Evolutionary conservation across 352 stramenopile species (phyloP).

Genomic region (Chrysophaeum taylorii): DNA sequence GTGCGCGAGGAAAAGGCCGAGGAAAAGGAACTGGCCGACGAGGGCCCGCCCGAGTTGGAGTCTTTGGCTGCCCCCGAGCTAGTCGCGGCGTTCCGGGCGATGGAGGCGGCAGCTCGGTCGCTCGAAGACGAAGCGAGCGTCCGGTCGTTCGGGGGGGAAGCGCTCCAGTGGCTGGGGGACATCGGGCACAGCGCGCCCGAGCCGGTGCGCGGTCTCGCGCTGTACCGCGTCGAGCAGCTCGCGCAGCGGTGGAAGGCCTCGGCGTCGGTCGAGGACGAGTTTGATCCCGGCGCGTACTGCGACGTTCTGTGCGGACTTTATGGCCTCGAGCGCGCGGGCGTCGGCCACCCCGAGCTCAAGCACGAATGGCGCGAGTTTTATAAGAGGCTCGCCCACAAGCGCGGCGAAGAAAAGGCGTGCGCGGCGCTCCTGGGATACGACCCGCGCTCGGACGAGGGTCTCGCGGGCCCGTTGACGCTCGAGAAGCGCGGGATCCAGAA

Average conservation of each 20-base stretch:
- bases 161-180: background rate
- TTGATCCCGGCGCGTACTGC: background rate
- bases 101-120: background rate
- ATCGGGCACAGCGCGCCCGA: background rate
- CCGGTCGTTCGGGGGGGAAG: background rate
- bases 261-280: background rate
- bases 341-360: background rate
- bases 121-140: background rate
- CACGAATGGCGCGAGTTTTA: background rate
- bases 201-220: background rate
- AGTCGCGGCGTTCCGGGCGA: background rate
- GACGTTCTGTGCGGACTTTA: background rate
- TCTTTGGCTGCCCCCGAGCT: background rate
- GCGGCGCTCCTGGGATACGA: background rate
- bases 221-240: conserved; percentile 1
- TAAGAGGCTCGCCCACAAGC: background rate
- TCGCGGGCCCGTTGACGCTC: background rate
- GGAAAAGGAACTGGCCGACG: background rate
- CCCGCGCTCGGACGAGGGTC: background rate
- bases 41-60: background rate
- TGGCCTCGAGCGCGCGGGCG: background rate
- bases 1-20: background rate
- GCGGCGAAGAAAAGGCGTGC: background rate
- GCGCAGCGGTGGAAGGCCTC: background rate
- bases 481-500: background rate